phyloP scores from a whole-genome alignment of 306 rosid genomes.

The Lathyrus sativus region DNA sequence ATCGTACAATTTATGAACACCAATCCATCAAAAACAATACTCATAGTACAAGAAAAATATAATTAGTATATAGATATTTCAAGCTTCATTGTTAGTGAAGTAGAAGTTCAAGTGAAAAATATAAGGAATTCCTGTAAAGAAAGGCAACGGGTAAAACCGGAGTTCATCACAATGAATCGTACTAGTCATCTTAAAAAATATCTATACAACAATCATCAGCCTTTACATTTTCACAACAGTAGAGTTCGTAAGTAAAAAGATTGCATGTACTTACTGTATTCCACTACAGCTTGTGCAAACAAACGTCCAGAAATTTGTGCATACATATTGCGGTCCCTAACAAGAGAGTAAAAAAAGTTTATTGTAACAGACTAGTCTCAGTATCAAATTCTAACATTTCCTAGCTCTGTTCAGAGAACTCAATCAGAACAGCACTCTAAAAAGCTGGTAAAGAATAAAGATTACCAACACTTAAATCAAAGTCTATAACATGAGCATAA shows the following conservation, averaged over 20 bases:
- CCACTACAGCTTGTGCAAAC: constrained; percentile 95
- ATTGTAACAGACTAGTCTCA: constrained; percentile 30
- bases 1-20: constrained; percentile 29
- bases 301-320: constrained; percentile 94
- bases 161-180: constrained; percentile 15
- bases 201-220: constrained; percentile 25
- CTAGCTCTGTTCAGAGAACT: constrained; percentile 11
- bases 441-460: constrained; percentile 36
- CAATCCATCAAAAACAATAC: constrained; percentile 19
- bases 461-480: constrained; percentile 21
- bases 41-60: constrained; percentile 16
- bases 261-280: constrained; percentile 79
- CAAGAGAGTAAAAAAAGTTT: constrained; percentile 29
- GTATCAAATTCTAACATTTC: constrained; percentile 34
- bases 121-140: constrained; percentile 30
- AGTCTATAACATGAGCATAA: constrained; percentile 20
- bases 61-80: constrained; percentile 20
- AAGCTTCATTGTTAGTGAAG: constrained; percentile 28
- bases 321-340: constrained; percentile 97
- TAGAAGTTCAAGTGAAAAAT: constrained; percentile 25
- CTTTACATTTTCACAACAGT: constrained; percentile 17
- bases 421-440: constrained; percentile 30
- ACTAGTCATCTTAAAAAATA: constrained; percentile 9
- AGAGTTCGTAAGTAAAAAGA: background rate
- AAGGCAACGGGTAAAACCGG: constrained; percentile 19